Base-by-base conservation (phyloP, 2,329 filamentous ascomycete species). In the Microascus cirrosus region DNA sequence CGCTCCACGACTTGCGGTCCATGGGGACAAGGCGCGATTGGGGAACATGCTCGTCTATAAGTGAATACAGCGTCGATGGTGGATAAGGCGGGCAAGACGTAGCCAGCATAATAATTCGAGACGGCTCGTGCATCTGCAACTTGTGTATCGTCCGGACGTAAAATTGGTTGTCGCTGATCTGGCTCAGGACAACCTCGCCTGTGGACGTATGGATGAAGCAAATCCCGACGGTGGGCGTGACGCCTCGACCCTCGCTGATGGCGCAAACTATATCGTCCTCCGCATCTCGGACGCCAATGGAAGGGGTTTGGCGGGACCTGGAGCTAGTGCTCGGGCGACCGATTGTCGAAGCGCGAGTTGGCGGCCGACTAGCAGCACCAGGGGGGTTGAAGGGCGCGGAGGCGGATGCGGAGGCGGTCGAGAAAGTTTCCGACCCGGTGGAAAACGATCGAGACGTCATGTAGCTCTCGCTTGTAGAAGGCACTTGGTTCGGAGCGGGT, bases 161-260 rank as follows among this genome's bases (percentile, higher is more conserved):
- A 36, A 91, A 95, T 68, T 96, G 91, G 59, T 86, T 95, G 69
- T 97, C 93, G 66, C 87, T 91, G 62, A 97, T 93, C 66, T 96
- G 90, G 66, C 90, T 95, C 45, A 97, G 78, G 32, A 91, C 83
- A 18, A 84, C 89, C 71, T 96, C 90, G 45, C 87, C 89, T 2
- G 89, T 92, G 50, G 89, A 86, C 2, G 95, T 77, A 66, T 97
- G 95, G 66, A 96, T 77, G 66, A 96, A 92, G 2, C 90, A 89
- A 48, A 96, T 76, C 1, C 93, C 92, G 1, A 97, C 86, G 0
- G 85, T 87, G 0, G 91, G 90, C 24, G 89, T 86, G 4, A 96
- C 82, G 5, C 90, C 90, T n/a, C 92, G 86, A 51, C 89, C 90
- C 69, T 96, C 91, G 64, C 84, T 89, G 54, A 96, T 73, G 3